Conservation (phyloP, 108 stramenopile genomes). For the Cylindrotheca fusiformis region DNA sequence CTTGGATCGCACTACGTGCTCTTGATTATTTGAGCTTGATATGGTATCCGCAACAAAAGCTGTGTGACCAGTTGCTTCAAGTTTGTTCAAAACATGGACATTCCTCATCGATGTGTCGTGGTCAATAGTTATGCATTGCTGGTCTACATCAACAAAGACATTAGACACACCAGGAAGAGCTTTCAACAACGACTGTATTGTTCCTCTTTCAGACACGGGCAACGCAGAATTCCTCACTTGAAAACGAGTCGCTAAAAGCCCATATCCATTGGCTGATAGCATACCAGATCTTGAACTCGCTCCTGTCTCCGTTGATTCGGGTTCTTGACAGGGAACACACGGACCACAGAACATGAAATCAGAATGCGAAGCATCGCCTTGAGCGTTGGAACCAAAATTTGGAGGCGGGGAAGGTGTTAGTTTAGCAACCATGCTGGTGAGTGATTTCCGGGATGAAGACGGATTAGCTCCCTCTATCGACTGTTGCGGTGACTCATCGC, state of each 20-base stretch:
- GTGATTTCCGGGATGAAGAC: too few relatives aligned
- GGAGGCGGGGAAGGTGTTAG: too few relatives aligned
- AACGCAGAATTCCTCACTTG: too few relatives aligned
- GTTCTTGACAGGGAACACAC: slow-evolving; percentile 29
- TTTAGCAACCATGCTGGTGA: too few relatives aligned
- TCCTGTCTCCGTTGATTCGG: neutral
- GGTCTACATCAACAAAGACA: slow-evolving; percentile 47
- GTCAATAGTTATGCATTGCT: slow-evolving; percentile 46
- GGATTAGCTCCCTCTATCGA: too few relatives aligned
- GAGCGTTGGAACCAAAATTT: too few relatives aligned
- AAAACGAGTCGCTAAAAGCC: too few relatives aligned
- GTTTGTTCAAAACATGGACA: slow-evolving; percentile 8
- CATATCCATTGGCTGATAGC: too few relatives aligned
- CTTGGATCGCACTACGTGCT: slow-evolving; percentile 27
- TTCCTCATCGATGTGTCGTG: slow-evolving; percentile 40
- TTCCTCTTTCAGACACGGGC: too few relatives aligned
- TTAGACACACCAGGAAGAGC: slow-evolving; percentile 59
- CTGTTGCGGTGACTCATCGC: too few relatives aligned
- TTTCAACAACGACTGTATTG: slow-evolving; percentile 45
- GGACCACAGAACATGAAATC: slow-evolving; percentile 56
- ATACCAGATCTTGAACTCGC: too few relatives aligned
- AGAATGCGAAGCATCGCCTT: too few relatives aligned
- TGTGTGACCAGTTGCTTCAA: slow-evolving; percentile 25
- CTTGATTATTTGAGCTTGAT: neutral
- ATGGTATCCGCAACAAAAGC: neutral